Conservation (phyloP, 805 yeast genomes). For the Sungouiozyma ichnusensis region DNA sequence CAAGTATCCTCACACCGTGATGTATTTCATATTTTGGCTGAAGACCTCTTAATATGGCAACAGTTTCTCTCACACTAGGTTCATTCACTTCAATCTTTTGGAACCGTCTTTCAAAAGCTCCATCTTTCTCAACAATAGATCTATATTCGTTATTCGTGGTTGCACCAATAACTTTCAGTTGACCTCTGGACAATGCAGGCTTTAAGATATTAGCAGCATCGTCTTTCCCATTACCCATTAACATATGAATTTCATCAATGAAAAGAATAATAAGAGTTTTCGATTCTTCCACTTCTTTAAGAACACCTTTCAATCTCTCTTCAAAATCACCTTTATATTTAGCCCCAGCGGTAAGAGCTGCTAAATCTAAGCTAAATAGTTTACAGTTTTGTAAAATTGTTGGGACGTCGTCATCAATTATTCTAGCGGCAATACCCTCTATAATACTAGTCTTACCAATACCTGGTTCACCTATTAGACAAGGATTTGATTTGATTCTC, state of each 20-base stretch:
- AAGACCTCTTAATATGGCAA: conserved; percentile 91
- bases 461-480: conserved; percentile 97
- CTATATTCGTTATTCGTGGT: conserved; percentile 93
- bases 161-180: conserved; percentile 95
- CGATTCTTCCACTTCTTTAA: conserved; percentile 85
- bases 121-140: conserved; percentile 87
- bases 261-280: conserved; percentile 78
- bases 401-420: conserved; percentile 92
- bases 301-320: conserved; percentile 93
- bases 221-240: conserved; percentile 97
- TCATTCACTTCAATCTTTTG: conserved; percentile 94
- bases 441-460: conserved; percentile 98
- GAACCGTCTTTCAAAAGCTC: conserved; percentile 97
- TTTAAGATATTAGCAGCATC: conserved; percentile 95
- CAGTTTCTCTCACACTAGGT: conserved; percentile 84
- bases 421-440: conserved; percentile 97
- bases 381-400: conserved; percentile 70
- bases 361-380: conserved; percentile 82
- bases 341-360: conserved; percentile 97
- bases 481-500: conserved; percentile 93
- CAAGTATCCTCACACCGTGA: conserved; percentile 94
- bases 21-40: conserved; percentile 94
- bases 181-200: conserved; percentile 95
- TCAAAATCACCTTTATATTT: conserved; percentile 98
- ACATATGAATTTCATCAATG: conserved; percentile 97